phyloP scores from a whole-genome alignment of 495 filamentous ascomycete species.

The Corynascus novoguineensis region DNA sequence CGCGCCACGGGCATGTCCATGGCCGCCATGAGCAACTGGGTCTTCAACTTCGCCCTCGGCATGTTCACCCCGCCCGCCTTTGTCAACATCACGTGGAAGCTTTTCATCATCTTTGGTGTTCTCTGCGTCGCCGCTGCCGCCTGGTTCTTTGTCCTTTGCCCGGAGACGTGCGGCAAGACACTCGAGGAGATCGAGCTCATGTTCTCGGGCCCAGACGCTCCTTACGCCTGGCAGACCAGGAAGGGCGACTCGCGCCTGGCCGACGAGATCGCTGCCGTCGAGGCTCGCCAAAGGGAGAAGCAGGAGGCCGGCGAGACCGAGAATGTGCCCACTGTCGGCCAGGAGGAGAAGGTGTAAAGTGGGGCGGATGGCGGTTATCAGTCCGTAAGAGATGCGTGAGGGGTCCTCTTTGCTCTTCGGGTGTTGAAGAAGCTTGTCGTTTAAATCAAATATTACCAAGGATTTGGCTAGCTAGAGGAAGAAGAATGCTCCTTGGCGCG shows the following conservation, averaged over 20 bases:
- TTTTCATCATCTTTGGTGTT: conserved; percentile 70
- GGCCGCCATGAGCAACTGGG: conserved; percentile 65
- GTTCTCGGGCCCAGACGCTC: conserved; percentile 52
- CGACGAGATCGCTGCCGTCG: conserved; percentile 41
- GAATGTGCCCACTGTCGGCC: background rate
- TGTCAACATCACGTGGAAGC: conserved; percentile 65
- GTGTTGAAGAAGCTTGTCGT: too few species aligned
- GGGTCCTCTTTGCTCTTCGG: too few species aligned
- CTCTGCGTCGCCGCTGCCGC: conserved; percentile 58
- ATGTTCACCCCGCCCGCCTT: conserved; percentile 68
- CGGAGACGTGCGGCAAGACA: conserved; percentile 64
- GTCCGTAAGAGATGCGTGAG: too few species aligned
- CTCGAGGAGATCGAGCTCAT: conserved; percentile 65
- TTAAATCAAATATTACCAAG: too few species aligned
- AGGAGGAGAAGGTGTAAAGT: conserved; percentile 9
- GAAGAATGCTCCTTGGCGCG: too few species aligned
- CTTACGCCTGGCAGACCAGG: conserved; percentile 55
- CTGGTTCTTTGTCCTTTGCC: conserved; percentile 64
- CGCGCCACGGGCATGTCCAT: conserved; percentile 66
- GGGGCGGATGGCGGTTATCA: too few species aligned
- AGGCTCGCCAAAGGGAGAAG: conserved; percentile 21
- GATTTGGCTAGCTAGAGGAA: too few species aligned
- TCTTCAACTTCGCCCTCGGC: conserved; percentile 70
- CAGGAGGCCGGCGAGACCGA: background rate
- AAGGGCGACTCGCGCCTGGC: conserved; percentile 45